Evolutionary conservation across 163 green algal genomes (phyloP), one percentile per base, ranked within the genome.

Genomic region (Chlorella variabilis): DNA sequence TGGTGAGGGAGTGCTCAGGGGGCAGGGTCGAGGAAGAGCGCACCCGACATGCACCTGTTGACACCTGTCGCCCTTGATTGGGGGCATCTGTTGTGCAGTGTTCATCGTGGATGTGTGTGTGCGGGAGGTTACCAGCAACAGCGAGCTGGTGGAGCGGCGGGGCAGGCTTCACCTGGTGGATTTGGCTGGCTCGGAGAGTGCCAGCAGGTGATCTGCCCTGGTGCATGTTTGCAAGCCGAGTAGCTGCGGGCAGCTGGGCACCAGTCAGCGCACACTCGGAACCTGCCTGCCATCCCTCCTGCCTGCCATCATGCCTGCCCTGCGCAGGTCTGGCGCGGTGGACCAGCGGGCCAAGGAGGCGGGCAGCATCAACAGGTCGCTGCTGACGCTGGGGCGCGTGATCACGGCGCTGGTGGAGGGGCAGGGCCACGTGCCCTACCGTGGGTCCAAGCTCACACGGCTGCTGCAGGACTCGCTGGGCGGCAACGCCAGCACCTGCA

Each of bases 121-220:
- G 82, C 51, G 93, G 34, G 95, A 98, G 89, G 91, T 91, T 11
- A 93, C 93, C 21, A 84, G 93, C 2, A 93, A 98, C n/a, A 97
- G 97, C 15, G 95, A 99, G 84, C 96, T 99, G 76, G 91, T 99
- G 5, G 96, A 99, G 81, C 98, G 98, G 78, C 92, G 95, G 56
- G 97, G 97, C 70, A 99, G 99, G 89, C 90, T 99, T 18, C 98
- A 99, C 90, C 91, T 99, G n/a, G 96, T 99, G 48, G 96, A 98
- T 79, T 88, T 99, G 42, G 97, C 97, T 29, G 97, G 97, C 41
- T 95, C 86, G 2, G 97, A 99, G 83, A 99, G 29, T 38, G 63
- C 63, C n/a, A 17, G 63, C 63, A 49, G 63, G 36, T 48, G 31
- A 48, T 9, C 11, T 9, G 31, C 13, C 3, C 17, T 48, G 33